Base-by-base conservation (phyloP, 108 stramenopile genomes). In the Skeletonema potamos region DNA sequence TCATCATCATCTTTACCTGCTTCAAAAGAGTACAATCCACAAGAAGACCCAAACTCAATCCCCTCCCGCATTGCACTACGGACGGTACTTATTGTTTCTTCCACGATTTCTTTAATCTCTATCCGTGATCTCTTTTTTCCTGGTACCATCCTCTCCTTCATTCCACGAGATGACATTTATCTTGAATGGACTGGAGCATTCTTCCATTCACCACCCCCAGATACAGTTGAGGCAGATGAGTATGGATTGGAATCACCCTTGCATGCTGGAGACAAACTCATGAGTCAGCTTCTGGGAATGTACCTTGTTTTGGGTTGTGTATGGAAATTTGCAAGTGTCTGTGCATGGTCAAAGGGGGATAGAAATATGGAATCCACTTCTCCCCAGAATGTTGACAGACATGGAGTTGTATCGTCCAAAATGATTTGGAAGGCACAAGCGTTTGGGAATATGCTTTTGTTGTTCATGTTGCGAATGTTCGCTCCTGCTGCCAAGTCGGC, bases 161-260 rank as follows among this genome's bases (percentile, higher is more conserved):
- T 92, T 62, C 91, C 94, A 1, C 86, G 90, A 17, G 94, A 95
- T 82, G 94, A 95, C 64, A 91, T 95, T 63, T 95, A 92, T 62
- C 71, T 95, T 9, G 94, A 92, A 71, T 92, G 91, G 94, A 91
- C 88, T 3, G 89, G 89, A 36, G 91, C 90, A 27, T 84, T 95
- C 36, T 54, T 92, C 13, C 94, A 95, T 66, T 95, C 93, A 4
- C 93, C 93, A 26, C 94, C 91, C 28, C 87, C 89, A 32, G 91
- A 87, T 8, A 81, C 89, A 0, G 81, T 81, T 2, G 94, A 95
- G 76, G 74, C 79, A 0, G 82, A 85, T 13, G 90, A 89, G 36
- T 74, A 91, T 44, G 88, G 87, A 6, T 69, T 91, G 61, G 81
- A 88, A 70, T 76, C 90, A 13, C 80, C 86, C 6, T 72, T 95